Conservation (phyloP, 2,329 filamentous ascomycete species). For the Colletotrichum liriopes region DNA sequence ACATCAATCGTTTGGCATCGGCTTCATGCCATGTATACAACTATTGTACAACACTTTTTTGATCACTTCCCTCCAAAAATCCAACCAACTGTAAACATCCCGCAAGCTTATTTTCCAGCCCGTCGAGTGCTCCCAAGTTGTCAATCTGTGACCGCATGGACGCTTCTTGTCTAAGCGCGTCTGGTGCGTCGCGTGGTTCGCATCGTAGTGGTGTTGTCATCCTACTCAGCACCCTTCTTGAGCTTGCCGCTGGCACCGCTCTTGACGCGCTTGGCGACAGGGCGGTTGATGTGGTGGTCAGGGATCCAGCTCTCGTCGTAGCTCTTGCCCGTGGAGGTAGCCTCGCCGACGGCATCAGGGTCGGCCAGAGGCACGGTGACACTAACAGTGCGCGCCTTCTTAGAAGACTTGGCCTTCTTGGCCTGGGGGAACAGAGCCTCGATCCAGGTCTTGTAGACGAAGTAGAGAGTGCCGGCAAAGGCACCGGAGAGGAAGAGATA, state of each 20-base stretch:
- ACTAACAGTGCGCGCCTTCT: slow-evolving; percentile 78
- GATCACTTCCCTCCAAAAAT: background rate
- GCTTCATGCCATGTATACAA: slow-evolving; percentile 23
- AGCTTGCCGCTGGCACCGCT: slow-evolving; percentile 65
- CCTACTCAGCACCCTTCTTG: slow-evolving; percentile 43
- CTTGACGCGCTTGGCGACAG: slow-evolving; percentile 79
- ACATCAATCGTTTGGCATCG: background rate
- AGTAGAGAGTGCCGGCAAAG: slow-evolving; percentile 89
- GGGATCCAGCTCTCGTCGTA: slow-evolving; percentile 98
- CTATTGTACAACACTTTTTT: slow-evolving; percentile 39
- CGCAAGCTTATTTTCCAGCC: slow-evolving; percentile 3
- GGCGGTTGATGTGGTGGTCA: slow-evolving; percentile 88
- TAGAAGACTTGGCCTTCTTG: slow-evolving; percentile 75
- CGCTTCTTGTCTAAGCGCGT: slow-evolving; percentile 20
- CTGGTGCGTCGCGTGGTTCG: slow-evolving; percentile 17
- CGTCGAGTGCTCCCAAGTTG: background rate
- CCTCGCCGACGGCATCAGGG: slow-evolving; percentile 78
- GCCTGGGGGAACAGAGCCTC: slow-evolving; percentile 95
- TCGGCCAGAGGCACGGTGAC: slow-evolving; percentile 75
- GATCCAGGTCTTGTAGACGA: slow-evolving; percentile 99
- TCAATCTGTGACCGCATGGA: background rate
- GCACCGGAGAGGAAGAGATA: slow-evolving; percentile 89
- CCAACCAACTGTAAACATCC: background rate
- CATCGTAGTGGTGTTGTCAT: background rate
- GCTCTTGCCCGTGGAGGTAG: slow-evolving; percentile 77